Evolutionary conservation across 108 stramenopile genomes (phyloP).

Genomic region (Pseudonitzschia delicatissima): DNA sequence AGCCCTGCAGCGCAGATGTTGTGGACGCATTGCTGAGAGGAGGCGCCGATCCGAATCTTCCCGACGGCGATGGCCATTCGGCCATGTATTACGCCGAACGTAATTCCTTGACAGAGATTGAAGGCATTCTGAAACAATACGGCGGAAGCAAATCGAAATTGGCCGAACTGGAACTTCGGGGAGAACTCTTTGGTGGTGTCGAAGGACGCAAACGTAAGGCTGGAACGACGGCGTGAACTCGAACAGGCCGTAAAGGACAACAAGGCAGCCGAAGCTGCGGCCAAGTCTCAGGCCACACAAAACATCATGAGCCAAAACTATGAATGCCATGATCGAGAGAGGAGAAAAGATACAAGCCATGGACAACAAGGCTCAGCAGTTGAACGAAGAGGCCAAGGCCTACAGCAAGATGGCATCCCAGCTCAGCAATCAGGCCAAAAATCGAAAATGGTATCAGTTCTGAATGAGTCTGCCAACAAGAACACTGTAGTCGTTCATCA

Average conservation of each 20-base stretch:
- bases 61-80: slow-evolving; percentile 28
- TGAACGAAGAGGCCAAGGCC: slow-evolving; percentile 32
- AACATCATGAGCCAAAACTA: slow-evolving; percentile 39
- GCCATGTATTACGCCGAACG: slow-evolving; percentile 37
- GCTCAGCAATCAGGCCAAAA: slow-evolving; percentile 41
- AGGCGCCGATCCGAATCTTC: slow-evolving; percentile 40
- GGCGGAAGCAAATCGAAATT: slow-evolving; percentile 27
- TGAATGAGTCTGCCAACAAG: too few species aligned
- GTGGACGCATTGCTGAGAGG: slow-evolving; percentile 29
- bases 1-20: slow-evolving; percentile 10
- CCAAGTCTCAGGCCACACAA: slow-evolving; percentile 36
- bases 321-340: slow-evolving; percentile 37
- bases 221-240: slow-evolving; percentile 29
- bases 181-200: slow-evolving; percentile 40
- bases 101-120: slow-evolving; percentile 24
- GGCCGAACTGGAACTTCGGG: slow-evolving; percentile 26
- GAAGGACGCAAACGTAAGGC: slow-evolving; percentile 23
- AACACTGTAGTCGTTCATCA: too few species aligned
- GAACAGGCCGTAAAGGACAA: slow-evolving; percentile 24
- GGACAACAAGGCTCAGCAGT: slow-evolving; percentile 31
- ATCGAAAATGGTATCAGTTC: slow-evolving; percentile 42
- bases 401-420: slow-evolving; percentile 34
- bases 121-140: slow-evolving; percentile 7
- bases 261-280: slow-evolving; percentile 23
- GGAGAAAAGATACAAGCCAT: slow-evolving; percentile 45